phyloP scores from a whole-genome alignment of 805 yeast genomes.

The Wickerhamiella brachini region DNA sequence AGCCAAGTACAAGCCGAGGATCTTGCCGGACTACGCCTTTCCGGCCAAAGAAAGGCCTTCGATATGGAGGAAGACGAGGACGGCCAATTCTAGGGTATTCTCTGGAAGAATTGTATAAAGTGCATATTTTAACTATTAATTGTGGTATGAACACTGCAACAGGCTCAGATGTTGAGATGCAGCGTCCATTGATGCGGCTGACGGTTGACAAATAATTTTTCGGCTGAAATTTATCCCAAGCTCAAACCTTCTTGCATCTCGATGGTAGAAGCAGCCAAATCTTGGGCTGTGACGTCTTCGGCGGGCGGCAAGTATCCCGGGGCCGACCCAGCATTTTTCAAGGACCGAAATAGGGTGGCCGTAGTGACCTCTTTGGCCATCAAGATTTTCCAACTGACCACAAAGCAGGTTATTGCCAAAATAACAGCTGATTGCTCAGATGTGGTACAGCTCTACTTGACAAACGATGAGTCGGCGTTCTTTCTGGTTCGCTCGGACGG shows the following conservation, averaged over 20 bases:
- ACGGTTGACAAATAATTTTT: conserved; percentile 2
- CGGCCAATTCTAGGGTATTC: background rate
- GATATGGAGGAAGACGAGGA: conserved; percentile 47
- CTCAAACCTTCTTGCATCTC: background rate
- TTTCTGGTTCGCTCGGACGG: conserved; percentile 19
- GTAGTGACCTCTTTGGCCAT: conserved; percentile 27
- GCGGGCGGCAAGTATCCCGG: conserved; percentile 27
- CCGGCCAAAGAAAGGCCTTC: conserved; percentile 52
- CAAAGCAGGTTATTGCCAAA: conserved; percentile 24
- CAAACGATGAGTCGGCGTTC: conserved; percentile 16
- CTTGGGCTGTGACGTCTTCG: conserved; percentile 21
- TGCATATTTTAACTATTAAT: background rate
- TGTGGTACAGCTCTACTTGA: conserved; percentile 22
- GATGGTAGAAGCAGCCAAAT: conserved; percentile 2
- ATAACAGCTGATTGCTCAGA: conserved; percentile 23
- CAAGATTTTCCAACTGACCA: conserved; percentile 24
- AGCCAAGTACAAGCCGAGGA: conserved; percentile 66
- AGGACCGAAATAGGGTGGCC: conserved; percentile 22
- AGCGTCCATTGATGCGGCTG: background rate
- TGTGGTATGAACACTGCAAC: too few relatives aligned
- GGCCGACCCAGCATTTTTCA: conserved; percentile 25
- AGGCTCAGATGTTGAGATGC: too few relatives aligned
- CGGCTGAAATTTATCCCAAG: conserved; percentile 1
- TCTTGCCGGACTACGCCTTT: conserved; percentile 49
- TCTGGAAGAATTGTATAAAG: background rate